These are phyloP conservation scores for Pterulicium gracile DNA, from an alignment of 1,284 basidiomycete genomes.

Conservation along the genomic window DNA sequence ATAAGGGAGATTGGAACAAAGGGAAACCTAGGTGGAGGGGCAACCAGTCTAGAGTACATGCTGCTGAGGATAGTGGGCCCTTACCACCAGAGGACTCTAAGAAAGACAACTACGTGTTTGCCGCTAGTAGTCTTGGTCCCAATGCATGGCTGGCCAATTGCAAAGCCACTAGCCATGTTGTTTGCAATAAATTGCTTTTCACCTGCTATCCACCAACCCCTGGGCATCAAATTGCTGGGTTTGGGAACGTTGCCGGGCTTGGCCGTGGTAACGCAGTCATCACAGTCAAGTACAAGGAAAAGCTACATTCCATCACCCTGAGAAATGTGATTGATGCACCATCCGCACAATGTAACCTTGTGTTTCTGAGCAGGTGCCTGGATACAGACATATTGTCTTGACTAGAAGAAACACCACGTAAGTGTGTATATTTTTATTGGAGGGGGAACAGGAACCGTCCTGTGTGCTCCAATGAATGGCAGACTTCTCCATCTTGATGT, in stretches of 20 bases:
- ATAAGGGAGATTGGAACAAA: constrained; percentile 5
- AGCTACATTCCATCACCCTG: constrained; percentile 11
- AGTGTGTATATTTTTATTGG: neutral
- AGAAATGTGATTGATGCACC: constrained; percentile 21
- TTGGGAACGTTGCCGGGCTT: neutral
- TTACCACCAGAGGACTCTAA: neutral
- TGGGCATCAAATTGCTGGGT: neutral
- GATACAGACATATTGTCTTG: neutral
- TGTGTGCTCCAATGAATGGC: neutral
- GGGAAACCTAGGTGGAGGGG: neutral
- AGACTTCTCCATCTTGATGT: neutral
- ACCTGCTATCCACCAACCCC: constrained; percentile 1
- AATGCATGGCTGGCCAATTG: constrained; percentile 8
- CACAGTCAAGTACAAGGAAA: constrained; percentile 7
- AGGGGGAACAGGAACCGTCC: too few species aligned
- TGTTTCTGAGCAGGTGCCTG: constrained; percentile 18
- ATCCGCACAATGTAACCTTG: constrained; percentile 20
- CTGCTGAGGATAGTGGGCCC: neutral
- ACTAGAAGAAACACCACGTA: neutral
- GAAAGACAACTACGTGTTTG: neutral
- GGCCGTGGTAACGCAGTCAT: constrained; percentile 7
- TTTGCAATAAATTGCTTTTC: constrained; percentile 5
- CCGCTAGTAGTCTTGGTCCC: neutral
- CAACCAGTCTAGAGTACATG: neutral
- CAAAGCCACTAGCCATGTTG: constrained; percentile 7